Conservation (phyloP, 73 alveolate genomes). For the Tetrahymena borealis region DNA sequence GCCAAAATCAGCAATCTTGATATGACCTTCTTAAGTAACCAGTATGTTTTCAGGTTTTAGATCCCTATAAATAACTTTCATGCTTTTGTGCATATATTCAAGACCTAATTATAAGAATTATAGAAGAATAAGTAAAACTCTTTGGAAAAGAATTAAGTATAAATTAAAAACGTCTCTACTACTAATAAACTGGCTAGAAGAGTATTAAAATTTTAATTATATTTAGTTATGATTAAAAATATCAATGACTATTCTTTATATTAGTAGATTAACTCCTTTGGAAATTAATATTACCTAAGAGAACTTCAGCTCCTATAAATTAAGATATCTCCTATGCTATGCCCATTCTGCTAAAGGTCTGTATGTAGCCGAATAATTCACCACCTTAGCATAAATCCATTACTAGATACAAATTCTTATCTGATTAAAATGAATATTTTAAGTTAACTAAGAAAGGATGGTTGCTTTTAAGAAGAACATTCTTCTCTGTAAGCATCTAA, state of each 20-base stretch:
- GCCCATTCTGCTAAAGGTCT: background rate
- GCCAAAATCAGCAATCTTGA: constrained; percentile 69
- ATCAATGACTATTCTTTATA: too few species aligned
- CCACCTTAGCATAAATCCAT: constrained; percentile 88
- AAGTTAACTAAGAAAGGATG: constrained; percentile 85
- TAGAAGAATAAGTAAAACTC: too few species aligned
- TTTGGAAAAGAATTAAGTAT: too few species aligned
- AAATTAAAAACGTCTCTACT: too few species aligned
- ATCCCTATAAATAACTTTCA: constrained; percentile 41
- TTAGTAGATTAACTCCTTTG: too few species aligned
- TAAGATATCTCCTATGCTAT: constrained; percentile 18
- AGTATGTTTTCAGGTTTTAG: constrained; percentile 66
- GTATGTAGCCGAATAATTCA: constrained; percentile 43
- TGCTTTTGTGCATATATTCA: constrained; percentile 18
- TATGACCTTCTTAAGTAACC: constrained; percentile 60
- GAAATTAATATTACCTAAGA: background rate
- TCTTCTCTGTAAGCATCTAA: constrained; percentile 75
- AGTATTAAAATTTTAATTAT: too few species aligned
- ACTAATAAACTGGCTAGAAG: too few species aligned
- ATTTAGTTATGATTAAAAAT: too few species aligned
- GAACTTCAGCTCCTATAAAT: constrained; percentile 9
- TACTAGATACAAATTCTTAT: constrained; percentile 73
- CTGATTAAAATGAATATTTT: constrained; percentile 82
- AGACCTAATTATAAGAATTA: constrained; percentile 16
- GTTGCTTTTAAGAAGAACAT: constrained; percentile 65